Base-by-base conservation (phyloP, 257 asterid species). In the Fraxinus americana region DNA sequence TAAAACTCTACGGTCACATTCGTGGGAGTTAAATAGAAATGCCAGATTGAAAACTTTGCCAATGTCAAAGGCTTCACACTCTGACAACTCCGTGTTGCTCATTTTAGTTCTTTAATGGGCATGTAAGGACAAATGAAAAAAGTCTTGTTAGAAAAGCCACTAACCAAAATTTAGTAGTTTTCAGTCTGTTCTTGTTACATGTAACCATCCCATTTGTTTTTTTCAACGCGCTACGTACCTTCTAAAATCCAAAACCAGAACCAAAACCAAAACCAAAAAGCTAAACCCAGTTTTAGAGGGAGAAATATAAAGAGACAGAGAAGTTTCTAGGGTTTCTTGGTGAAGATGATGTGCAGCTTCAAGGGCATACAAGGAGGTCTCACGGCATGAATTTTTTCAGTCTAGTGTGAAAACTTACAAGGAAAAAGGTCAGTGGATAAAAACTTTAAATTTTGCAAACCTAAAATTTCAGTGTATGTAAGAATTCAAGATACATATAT, bases 221-320 rank as follows among this genome's bases (percentile, higher is more conserved):
- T 21, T 79, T 81, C 88, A 83, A 83, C 88, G 82, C 85, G 82
- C 85, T 82, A 57, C 75, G 84, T 82, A 57, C 75, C 86, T 74
- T 77, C 80, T 77, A 63, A 72, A 79, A 78, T 11, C 45, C 17
- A 43, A 43, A 43, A 41, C 70, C 78, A 69, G 11, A 43, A 41
- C 70, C 78, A 69, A 14, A 50, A 41, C 70, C 78, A 69, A 14
- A 50, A 43, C 80, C 76, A 57, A 57, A 17, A 65, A 57, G 71
- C 41, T 69, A 68, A 8, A 75, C 72, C 78, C 75, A 76, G 76
- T 70, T 74, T 1, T 32, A 65, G 74, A 78, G 68, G 4, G 52
- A 43, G 16, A 13, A 43, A 43, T 12, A 43, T 43, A 43, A 17
- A 43, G 52, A 43, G 52, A 43, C 52, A 50, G 21, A 71, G 43